Evolutionary conservation across 495 filamentous ascomycete species (phyloP), one percentile per base, ranked within the genome.

Genomic region (Hypoxylon trugodes): DNA sequence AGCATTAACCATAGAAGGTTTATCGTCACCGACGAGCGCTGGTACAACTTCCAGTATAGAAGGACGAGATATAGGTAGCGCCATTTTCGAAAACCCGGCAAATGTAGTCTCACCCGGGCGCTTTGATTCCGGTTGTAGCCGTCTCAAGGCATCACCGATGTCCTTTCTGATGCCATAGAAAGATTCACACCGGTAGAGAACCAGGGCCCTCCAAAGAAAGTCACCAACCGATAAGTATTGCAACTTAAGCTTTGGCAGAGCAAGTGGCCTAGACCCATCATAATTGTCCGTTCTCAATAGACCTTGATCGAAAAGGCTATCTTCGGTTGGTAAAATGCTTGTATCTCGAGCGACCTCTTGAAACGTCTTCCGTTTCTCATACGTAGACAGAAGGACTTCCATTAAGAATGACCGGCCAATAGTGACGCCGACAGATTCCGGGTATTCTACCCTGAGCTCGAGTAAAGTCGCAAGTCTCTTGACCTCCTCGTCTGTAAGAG

Each of bases 161-260:
- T 97, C 90, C 67, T 91, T 93, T 24, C 93, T 85, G 53, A 99
- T 94, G 51, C 91, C 92, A 76, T 93, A 98, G 70, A 97, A 98
- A 2, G 95, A 85, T 74, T 99, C 95, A 61, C 87, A 92, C 18
- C 95, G 86, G 70, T 96, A 91, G 2, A 98, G 82, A 19, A 95
- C 81, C 66, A 98, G 89, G 10, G 94, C 90, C 32, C 95, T 84
- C 92, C 92, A 98, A 7, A 99, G 82, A 65, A 98, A 98, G 72
- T 99, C 95, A 3, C 95, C 93, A 28, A 97, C 85, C 6, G 92
- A 94, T 21, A 99, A 83, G 72, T 99, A 98, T 67, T 98, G 95
- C 35, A 99, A 81, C 69, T 96, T 98, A 45, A 98, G 77, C 66
- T 98, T 99, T 1, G 95, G 95, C 48, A 99, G 87, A 4, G 95